Conservation (phyloP, 2,329 filamentous ascomycete genomes). For the Colletotrichum somersetense region DNA sequence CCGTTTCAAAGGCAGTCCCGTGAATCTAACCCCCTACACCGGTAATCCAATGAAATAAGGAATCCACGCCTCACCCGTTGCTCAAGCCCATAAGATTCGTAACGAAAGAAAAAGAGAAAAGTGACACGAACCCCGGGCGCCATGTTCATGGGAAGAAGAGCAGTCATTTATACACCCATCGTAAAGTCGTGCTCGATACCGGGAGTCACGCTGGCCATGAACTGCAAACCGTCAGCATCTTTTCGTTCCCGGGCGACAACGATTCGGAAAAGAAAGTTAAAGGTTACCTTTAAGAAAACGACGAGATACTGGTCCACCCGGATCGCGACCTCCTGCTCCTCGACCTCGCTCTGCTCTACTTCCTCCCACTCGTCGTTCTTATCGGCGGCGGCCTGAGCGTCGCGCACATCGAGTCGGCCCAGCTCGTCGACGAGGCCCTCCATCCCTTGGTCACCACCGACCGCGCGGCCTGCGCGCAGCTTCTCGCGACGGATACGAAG, state of each 20-base stretch:
- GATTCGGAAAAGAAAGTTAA: slow-evolving; percentile 43
- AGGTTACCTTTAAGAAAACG: slow-evolving; percentile 82
- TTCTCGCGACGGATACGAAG: slow-evolving; percentile 90
- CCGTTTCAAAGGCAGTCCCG: slow-evolving; percentile 15
- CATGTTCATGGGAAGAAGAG: slow-evolving; percentile 1
- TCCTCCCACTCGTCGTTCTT: slow-evolving; percentile 73
- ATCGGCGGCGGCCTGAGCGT: slow-evolving; percentile 64
- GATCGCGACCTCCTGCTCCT: slow-evolving; percentile 82
- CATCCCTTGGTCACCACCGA: slow-evolving; percentile 71
- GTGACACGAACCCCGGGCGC: background rate
- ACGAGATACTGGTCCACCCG: slow-evolving; percentile 91
- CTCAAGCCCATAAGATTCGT: background rate
- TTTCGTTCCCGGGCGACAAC: background rate
- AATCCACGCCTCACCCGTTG: slow-evolving; percentile 4
- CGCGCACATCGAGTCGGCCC: slow-evolving; percentile 70
- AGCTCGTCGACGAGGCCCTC: slow-evolving; percentile 90
- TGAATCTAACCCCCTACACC: slow-evolving; percentile 20
- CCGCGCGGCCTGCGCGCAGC: slow-evolving; percentile 71
- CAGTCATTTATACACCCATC: slow-evolving; percentile 80
- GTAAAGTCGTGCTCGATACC: slow-evolving; percentile 99
- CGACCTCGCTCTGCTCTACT: slow-evolving; percentile 69
- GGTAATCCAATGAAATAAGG: slow-evolving; percentile 28
- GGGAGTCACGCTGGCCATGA: slow-evolving; percentile 91
- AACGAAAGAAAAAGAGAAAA: background rate
- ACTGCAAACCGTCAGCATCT: slow-evolving; percentile 58